Evolutionary conservation across 2,329 filamentous ascomycete genomes (phyloP).

Genomic region (Verticillium isaacii): DNA sequence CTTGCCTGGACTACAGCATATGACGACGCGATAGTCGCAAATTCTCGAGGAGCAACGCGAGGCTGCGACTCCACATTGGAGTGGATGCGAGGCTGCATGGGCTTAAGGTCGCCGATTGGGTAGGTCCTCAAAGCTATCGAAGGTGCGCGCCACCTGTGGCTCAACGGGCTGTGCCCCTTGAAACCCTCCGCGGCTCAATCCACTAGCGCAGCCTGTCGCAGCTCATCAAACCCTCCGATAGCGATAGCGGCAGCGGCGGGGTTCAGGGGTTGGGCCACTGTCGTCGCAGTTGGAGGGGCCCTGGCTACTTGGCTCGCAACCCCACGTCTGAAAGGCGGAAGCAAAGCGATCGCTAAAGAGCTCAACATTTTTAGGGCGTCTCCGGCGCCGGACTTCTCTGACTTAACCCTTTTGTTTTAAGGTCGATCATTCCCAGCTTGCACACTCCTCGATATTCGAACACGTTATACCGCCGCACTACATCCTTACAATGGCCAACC

Average conservation of each 20-base stretch:
- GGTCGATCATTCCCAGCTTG: neutral
- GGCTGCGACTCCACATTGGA: slow-evolving; percentile 5
- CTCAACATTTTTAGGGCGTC: slow-evolving; percentile 1
- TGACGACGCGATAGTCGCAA: slow-evolving; percentile 10
- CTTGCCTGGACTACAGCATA: neutral
- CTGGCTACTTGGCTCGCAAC: neutral
- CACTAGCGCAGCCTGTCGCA: neutral
- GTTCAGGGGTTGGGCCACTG: neutral
- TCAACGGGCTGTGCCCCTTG: neutral
- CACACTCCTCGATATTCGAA: neutral
- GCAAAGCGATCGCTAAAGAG: neutral
- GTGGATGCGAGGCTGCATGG: slow-evolving; percentile 11
- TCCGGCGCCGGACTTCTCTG: neutral
- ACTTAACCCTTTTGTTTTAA: neutral
- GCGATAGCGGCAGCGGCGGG: neutral
- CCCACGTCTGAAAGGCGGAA: neutral
- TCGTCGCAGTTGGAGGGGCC: neutral
- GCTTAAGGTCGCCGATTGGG: neutral
- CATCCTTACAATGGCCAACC: slow-evolving; percentile 61
- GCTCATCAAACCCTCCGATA: neutral
- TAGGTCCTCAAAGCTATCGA: neutral
- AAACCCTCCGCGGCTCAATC: neutral
- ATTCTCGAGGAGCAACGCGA: slow-evolving; percentile 10
- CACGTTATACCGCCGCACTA: neutral
- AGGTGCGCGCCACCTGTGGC: neutral